phyloP scores from a whole-genome alignment of 441 rosid genomes.

The Mallotus japonicus region DNA sequence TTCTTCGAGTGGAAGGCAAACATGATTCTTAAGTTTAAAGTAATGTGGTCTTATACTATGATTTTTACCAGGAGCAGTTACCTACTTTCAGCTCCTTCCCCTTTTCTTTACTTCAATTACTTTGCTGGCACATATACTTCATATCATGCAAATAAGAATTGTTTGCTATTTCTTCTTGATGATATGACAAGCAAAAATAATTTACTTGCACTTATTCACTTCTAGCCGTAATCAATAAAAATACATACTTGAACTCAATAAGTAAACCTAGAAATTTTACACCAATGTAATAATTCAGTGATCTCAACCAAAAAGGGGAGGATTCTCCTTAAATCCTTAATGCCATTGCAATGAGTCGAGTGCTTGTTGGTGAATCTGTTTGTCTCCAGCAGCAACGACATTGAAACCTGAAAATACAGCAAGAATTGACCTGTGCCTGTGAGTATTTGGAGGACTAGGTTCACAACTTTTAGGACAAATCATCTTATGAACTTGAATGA shows the following conservation, averaged over 20 bases:
- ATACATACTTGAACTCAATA: neutral
- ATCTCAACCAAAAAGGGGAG: neutral
- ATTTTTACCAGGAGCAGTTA: too few relatives aligned
- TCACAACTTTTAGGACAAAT: neutral
- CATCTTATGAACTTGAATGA: neutral
- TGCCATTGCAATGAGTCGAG: constrained; percentile 62
- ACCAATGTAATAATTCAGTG: neutral
- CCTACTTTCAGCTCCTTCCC: too few relatives aligned
- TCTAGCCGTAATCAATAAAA: neutral
- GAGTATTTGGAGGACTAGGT: constrained; percentile 2
- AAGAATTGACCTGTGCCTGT: constrained; percentile 11
- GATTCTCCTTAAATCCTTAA: constrained; percentile 23
- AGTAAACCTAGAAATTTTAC: neutral
- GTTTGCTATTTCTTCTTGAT: neutral
- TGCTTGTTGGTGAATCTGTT: constrained; percentile 64
- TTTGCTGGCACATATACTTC: too few relatives aligned
- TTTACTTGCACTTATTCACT: neutral
- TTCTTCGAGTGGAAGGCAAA: too few relatives aligned
- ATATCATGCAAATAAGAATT: too few relatives aligned
- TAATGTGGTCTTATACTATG: too few relatives aligned
- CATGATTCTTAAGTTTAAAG: too few relatives aligned
- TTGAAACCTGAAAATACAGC: constrained; percentile 61
- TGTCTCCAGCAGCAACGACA: constrained; percentile 87
- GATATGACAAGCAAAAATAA: neutral
- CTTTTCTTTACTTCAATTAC: too few relatives aligned